phyloP scores from a whole-genome alignment of 768 basidiomycete species.

The Fibroporia radiculosa region DNA sequence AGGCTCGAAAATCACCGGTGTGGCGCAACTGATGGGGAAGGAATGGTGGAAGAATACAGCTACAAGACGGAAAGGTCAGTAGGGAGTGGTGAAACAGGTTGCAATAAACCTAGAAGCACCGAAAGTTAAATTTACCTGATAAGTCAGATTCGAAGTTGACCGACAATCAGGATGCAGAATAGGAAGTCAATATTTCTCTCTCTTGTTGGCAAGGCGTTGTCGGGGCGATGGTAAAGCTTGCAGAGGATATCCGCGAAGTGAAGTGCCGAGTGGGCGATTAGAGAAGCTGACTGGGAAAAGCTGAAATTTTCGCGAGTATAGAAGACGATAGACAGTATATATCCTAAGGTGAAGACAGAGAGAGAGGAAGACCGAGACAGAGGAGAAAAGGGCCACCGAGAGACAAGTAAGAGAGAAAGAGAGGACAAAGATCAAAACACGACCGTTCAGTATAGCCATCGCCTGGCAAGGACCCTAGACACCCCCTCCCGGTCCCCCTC shows the following conservation, averaged over 20 bases:
- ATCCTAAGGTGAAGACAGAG: constrained; percentile 25
- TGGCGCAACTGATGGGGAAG: constrained; percentile 15
- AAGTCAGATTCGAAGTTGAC: neutral
- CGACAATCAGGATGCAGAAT: constrained; percentile 8
- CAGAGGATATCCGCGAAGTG: constrained; percentile 14
- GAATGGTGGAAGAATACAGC: constrained; percentile 26
- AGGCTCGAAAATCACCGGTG: too few relatives aligned
- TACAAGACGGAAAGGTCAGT: constrained; percentile 9
- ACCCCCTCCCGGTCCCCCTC: too few relatives aligned
- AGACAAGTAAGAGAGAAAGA: constrained; percentile 22
- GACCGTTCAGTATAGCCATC: constrained; percentile 15
- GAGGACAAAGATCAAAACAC: constrained; percentile 19
- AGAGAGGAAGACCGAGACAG: constrained; percentile 26
- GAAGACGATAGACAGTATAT: constrained; percentile 26
- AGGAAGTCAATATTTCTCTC: constrained; percentile 21
- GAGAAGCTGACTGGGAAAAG: constrained; percentile 16
- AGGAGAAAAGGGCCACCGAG: constrained; percentile 21
- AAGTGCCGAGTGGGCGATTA: constrained; percentile 23
- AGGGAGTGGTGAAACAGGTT: neutral
- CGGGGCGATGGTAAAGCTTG: constrained; percentile 12
- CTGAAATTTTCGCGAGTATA: constrained; percentile 17
- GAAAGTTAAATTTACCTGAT: constrained; percentile 8
- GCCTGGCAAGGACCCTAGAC: constrained; percentile 16
- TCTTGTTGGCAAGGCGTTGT: constrained; percentile 15
- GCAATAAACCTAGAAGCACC: constrained; percentile 22